Conservation (phyloP, 305 asterid genomes). For the Fraxinus paxiana region DNA sequence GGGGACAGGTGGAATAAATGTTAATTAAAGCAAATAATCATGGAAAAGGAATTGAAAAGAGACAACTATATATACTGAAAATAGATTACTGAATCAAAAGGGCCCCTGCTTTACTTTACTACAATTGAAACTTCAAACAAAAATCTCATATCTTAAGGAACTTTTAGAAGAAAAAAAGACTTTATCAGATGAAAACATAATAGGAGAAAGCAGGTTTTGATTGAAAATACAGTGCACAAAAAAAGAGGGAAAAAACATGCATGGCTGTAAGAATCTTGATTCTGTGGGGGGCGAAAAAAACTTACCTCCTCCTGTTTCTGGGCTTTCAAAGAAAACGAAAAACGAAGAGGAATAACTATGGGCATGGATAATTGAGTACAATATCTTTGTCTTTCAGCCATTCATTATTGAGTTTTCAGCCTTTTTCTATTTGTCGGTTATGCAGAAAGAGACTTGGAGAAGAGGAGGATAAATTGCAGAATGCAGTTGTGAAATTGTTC, state of each 20-base stretch:
- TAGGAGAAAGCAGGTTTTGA: neutral
- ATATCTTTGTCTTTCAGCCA: neutral
- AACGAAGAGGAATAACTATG: neutral
- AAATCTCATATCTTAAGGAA: neutral
- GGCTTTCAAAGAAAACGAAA: neutral
- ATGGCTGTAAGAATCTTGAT: neutral
- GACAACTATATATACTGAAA: neutral
- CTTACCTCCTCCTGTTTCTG: neutral
- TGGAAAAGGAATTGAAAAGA: neutral
- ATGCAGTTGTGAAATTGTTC: neutral
- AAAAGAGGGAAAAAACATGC: neutral
- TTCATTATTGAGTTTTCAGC: neutral
- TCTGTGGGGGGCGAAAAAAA: neutral
- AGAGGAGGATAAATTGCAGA: neutral
- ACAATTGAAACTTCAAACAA: neutral
- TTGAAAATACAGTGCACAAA: neutral
- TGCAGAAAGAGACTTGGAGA: neutral
- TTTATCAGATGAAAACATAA: neutral
- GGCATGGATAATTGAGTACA: neutral
- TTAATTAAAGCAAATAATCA: neutral
- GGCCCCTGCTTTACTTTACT: neutral
- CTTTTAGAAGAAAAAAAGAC: neutral
- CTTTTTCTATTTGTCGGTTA: neutral
- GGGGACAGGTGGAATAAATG: neutral
- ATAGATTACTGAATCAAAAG: neutral